Conservation (phyloP, 345 rosid genomes). For the Bretschneidera sinensis region DNA sequence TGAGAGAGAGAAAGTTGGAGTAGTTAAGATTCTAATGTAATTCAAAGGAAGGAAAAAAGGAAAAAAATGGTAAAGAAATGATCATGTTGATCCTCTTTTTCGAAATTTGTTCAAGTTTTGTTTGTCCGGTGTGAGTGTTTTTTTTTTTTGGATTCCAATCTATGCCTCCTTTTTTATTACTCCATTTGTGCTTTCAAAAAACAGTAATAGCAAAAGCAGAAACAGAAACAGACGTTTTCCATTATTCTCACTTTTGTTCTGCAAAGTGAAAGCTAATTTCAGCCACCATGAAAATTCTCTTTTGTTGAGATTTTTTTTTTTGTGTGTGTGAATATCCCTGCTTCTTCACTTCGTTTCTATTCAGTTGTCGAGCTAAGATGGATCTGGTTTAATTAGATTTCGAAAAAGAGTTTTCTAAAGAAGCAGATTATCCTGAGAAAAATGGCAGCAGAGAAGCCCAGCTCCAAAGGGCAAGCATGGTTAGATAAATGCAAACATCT, state of each 20-base stretch:
- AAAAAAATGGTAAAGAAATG: slow-evolving; percentile 15
- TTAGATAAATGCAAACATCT: slow-evolving; percentile 18
- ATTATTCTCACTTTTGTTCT: too few relatives aligned
- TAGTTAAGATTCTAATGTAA: slow-evolving; percentile 42
- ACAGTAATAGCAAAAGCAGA: background rate
- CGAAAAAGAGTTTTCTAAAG: slow-evolving; percentile 6
- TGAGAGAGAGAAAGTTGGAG: slow-evolving; percentile 21
- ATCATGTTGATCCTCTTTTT: slow-evolving; percentile 30
- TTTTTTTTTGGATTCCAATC: slow-evolving; percentile 34
- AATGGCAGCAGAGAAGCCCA: slow-evolving; percentile 67
- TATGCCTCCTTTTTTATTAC: slow-evolving; percentile 11
- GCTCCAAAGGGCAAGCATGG: slow-evolving; percentile 95
- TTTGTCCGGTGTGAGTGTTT: slow-evolving; percentile 37
- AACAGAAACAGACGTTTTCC: too few relatives aligned
- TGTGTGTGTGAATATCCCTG: background rate
- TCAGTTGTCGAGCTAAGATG: slow-evolving; percentile 2
- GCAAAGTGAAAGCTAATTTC: too few relatives aligned
- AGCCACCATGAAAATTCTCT: background rate
- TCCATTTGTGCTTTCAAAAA: slow-evolving; percentile 3
- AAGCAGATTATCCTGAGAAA: slow-evolving; percentile 1
- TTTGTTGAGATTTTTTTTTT: too few relatives aligned
- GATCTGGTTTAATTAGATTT: slow-evolving; percentile 30
- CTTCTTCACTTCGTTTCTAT: background rate
- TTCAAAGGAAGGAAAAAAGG: slow-evolving; percentile 18
- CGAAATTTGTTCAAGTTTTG: slow-evolving; percentile 34